phyloP scores from a whole-genome alignment of 768 basidiomycete genomes.

The Leccinum barrowsii region DNA sequence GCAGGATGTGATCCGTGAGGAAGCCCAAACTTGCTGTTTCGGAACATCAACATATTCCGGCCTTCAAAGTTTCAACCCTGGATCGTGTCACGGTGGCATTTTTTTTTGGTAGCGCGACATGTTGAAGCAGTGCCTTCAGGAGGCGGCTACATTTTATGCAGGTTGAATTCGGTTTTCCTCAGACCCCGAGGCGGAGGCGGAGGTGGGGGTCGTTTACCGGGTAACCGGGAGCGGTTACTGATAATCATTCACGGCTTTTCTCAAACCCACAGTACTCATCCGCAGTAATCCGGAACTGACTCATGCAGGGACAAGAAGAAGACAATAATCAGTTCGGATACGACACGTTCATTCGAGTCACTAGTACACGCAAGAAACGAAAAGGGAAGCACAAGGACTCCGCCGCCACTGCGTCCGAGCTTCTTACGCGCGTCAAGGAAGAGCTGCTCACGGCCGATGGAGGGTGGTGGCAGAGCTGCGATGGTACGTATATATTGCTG shows the following conservation, averaged over 20 bases:
- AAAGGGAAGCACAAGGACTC: conserved; percentile 32
- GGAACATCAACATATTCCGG: conserved; percentile 15
- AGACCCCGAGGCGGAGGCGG: neutral
- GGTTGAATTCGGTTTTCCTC: neutral
- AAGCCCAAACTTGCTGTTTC: neutral
- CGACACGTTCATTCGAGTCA: conserved; percentile 49
- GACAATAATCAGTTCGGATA: conserved; percentile 33
- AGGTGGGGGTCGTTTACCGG: neutral
- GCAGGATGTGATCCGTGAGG: neutral
- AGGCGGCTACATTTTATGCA: neutral
- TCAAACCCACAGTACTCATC: neutral
- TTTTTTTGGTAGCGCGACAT: neutral
- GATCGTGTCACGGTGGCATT: neutral
- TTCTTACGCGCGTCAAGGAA: conserved; percentile 41
- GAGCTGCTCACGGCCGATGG: conserved; percentile 44
- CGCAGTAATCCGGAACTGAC: neutral
- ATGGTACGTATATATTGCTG: conserved; percentile 41
- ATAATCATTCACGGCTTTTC: neutral
- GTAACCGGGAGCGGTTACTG: neutral
- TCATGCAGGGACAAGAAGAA: conserved; percentile 16
- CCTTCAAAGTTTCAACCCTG: neutral
- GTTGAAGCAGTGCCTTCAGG: neutral
- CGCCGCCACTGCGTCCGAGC: conserved; percentile 33
- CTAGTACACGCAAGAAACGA: conserved; percentile 48
- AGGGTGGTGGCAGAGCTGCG: conserved; percentile 54